Conservation (phyloP, 495 filamentous ascomycete species). For the Cryomyces antarcticus region DNA sequence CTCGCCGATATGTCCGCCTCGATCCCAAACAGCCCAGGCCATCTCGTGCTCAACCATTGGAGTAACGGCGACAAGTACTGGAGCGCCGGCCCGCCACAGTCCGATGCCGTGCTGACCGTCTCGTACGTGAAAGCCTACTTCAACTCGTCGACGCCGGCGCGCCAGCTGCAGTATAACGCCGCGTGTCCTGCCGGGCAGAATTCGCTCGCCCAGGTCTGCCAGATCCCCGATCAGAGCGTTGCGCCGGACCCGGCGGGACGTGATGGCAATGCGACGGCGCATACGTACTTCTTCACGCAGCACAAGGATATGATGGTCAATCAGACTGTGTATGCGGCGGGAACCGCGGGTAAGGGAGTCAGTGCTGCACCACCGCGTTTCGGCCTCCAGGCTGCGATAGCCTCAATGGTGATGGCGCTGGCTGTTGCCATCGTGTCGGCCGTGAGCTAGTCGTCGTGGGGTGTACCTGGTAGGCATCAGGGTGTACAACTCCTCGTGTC, state of each 20-base stretch:
- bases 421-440: no score
- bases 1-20: constrained; percentile 32
- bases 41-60: constrained; percentile 55
- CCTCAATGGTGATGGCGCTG: no score
- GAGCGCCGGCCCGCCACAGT: constrained; percentile 43
- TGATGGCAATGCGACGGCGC: constrained; percentile 17
- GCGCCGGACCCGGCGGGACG: constrained; percentile 15
- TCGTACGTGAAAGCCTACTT: constrained; percentile 59
- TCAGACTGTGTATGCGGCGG: no score
- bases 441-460: no score
- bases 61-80: constrained; percentile 51
- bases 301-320: no score
- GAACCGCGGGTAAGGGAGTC: no score
- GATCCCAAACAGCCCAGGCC: constrained; percentile 35
- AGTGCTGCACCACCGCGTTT: no score
- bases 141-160: constrained; percentile 33
- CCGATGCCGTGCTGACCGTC: constrained; percentile 38
- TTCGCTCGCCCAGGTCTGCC: constrained; percentile 26
- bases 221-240: constrained; percentile 32
- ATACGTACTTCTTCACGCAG: constrained; percentile 39
- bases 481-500: no score
- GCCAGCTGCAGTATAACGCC: constrained; percentile 1
- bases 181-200: constrained; percentile 1
- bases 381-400: no score
- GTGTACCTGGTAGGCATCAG: no score